Percentiles rank a stretch among this genome's conserved stretches.
phyloP scores from a whole-genome alignment of 108 stramenopile genomes.

The Cyclotella choctawhatcheeana region DNA sequence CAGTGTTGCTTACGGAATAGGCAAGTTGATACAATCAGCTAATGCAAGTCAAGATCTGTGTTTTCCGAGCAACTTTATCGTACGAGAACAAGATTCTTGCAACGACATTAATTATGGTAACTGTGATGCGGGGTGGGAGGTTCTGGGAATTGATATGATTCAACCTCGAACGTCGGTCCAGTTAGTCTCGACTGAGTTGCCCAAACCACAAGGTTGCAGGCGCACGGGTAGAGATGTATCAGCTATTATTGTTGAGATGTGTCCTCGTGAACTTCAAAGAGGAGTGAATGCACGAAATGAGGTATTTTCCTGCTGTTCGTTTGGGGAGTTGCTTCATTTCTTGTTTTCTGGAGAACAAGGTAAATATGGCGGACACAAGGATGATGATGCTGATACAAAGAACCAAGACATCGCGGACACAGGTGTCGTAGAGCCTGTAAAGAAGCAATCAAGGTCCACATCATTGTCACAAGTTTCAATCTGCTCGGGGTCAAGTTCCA shows the following conservation, averaged over 20 bases:
- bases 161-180: neutral
- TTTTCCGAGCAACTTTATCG: neutral
- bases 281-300: neutral
- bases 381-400: neutral
- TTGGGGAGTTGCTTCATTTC: constrained; percentile 5
- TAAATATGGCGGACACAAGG: neutral
- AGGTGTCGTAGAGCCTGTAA: neutral
- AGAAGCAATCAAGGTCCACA: neutral
- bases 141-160: neutral
- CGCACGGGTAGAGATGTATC: constrained; percentile 5
- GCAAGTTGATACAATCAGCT: constrained; percentile 2
- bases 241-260: neutral
- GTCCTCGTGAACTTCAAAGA: neutral
- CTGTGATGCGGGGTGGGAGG: neutral
- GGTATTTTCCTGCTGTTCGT: neutral
- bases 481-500: neutral
- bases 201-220: no score
- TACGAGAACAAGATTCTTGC: neutral
- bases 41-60: neutral
- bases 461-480: constrained; percentile 8
- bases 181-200: neutral
- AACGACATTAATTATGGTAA: neutral
- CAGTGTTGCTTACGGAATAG: constrained; percentile 5
- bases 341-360: neutral
- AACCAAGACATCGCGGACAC: neutral